These are phyloP conservation scores for Mycotypha africana DNA, from an alignment of 371 early-diverging fungal species.

Conservation along the genomic window DNA sequence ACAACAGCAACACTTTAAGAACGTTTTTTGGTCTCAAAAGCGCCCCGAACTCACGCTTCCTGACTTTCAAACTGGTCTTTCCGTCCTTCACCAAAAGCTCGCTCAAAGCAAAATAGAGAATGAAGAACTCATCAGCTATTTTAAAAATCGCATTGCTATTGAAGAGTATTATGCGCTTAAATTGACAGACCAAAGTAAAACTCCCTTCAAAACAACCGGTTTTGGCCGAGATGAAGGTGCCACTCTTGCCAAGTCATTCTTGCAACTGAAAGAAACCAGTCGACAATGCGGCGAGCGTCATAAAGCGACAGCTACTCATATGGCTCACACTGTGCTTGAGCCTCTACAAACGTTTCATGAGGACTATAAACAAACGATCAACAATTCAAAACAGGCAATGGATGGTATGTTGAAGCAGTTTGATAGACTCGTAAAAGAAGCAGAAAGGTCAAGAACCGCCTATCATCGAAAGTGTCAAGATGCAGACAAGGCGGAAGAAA, in stretches of 20 bases:
- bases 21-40: constrained; percentile 44
- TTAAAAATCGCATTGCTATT: constrained; percentile 62
- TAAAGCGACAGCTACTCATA: constrained; percentile 43
- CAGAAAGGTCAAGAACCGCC: constrained; percentile 35
- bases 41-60: constrained; percentile 27
- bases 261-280: constrained; percentile 56
- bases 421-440: constrained; percentile 45
- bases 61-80: constrained; percentile 48
- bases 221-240: constrained; percentile 76
- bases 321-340: constrained; percentile 52
- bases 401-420: constrained; percentile 53
- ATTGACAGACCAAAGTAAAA: constrained; percentile 49
- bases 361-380: constrained; percentile 50
- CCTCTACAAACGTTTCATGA: constrained; percentile 57
- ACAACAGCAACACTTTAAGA: constrained; percentile 46
- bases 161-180: constrained; percentile 58
- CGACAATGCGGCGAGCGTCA: constrained; percentile 55
- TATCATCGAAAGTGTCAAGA: constrained; percentile 50
- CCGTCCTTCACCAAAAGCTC: constrained; percentile 62
- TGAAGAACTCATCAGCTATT: constrained; percentile 64
- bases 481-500: constrained; percentile 45
- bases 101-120: constrained; percentile 66
- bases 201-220: constrained; percentile 34
- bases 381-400: constrained; percentile 56
- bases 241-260: constrained; percentile 59